These are phyloP conservation scores for Boletus rufocinnamomeus DNA, from an alignment of 768 basidiomycete genomes.

Conservation along the genomic window DNA sequence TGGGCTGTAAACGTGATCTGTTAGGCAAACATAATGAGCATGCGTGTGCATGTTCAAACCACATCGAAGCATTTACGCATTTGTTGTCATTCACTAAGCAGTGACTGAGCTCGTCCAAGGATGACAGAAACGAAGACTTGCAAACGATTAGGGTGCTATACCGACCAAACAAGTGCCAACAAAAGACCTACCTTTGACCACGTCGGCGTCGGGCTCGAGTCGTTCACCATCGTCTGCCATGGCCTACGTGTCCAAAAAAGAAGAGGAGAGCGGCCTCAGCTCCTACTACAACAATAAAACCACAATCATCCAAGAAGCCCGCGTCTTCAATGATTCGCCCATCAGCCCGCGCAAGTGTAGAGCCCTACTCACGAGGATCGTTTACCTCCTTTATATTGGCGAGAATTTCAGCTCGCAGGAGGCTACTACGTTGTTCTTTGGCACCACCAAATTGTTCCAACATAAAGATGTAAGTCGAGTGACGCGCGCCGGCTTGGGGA, in stretches of 20 bases:
- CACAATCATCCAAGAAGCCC: slow-evolving; percentile 96
- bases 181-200: slow-evolving; percentile 19
- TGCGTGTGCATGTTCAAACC: background rate
- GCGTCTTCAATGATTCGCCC: slow-evolving; percentile 99
- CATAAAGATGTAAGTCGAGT: slow-evolving; percentile 88
- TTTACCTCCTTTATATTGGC: slow-evolving; percentile 94
- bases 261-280: slow-evolving; percentile 92
- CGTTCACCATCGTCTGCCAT: slow-evolving; percentile 50
- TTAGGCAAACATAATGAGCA: background rate
- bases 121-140: background rate
- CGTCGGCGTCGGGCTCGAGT: slow-evolving; percentile 27
- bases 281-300: slow-evolving; percentile 97
- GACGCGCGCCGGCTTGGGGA: background rate
- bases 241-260: slow-evolving; percentile 90
- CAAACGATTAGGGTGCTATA: background rate
- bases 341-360: slow-evolving; percentile 98
- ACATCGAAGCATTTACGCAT: background rate
- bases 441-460: slow-evolving; percentile 98
- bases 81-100: background rate
- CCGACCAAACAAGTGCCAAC: slow-evolving; percentile 30
- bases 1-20: background rate
- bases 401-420: slow-evolving; percentile 95
- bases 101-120: background rate
- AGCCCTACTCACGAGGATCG: slow-evolving; percentile 92
- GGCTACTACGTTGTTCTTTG: slow-evolving; percentile 97